Base-by-base conservation (phyloP, 345 rosid genomes). In the Citropsis articulata region DNA sequence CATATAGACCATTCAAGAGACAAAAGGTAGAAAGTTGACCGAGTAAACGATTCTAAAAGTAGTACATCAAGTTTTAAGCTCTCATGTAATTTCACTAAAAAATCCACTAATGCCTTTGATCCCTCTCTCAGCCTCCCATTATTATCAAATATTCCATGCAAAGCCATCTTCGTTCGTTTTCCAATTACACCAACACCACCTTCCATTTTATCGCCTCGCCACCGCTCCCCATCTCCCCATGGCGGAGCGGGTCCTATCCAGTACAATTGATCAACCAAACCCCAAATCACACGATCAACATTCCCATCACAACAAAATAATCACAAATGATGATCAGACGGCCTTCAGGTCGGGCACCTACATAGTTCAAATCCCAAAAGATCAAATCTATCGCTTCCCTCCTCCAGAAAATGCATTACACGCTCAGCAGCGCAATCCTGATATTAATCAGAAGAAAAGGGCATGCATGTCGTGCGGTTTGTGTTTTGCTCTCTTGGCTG, bases 341-440 rank as follows among this genome's bases (percentile, higher is more conserved):
- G 14, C 13, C 48, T 79, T 83, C 38, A 69, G 77, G 13, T 70
- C 86, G 0, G 92, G 89, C 7, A 91, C 91, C 24, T 88, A 89
- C 87, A 73, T 81, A 1, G 62, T 89, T 27, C 85, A 80, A 31
- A 69, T 91, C 81, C 95, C 93, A 8, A 90, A 83, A 79, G 88
- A 92, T n/a, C 89, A 86, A 78, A 81, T 94, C 62, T 92, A 87
- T 76, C 88, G 89, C 0, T 24, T 91, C 8, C 98, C 97, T 7
- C 92, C 93, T 1, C 88, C 88, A 14, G 86, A 78, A 35, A 87
- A 87, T 63, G 86, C 88, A 66, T 38, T 40, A 40, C 75, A 81
- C 66, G 65, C 61, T 4, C 76, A 84, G 71, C 75, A 66, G 72
- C 81, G 48, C 10, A 80, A 79, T 25, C 14, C 2, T 7, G 65